Base-by-base conservation (phyloP, 352 stramenopile genomes). In the Aphanomyces euteiches region DNA sequence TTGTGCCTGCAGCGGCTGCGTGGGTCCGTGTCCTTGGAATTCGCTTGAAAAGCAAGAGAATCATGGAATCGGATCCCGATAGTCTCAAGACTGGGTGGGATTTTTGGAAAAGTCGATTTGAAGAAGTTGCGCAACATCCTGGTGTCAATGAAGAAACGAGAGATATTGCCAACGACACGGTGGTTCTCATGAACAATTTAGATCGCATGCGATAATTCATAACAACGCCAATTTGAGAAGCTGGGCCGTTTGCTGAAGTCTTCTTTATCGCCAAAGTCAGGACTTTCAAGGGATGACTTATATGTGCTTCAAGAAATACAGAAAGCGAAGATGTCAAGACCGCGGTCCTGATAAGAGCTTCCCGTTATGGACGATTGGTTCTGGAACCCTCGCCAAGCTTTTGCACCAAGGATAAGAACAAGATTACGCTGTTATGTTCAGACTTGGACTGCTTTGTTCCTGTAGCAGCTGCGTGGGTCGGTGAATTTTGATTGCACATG, bases 401-500 rank as follows among this genome's bases (percentile, higher is more conserved):
- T n/a, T 53, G 45, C n/a, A 53, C 45, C 13, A 53, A n/a, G 45
- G 45, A 15, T n/a, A 2, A 15, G 45, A 53, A 53, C 13, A 19
- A 53, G 45, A 15, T n/a, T n/a, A 53, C 45, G 45, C 1, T n/a
- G 45, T n/a, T 28, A 28, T n/a, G 28, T 15, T n/a, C n/a, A n/a
- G 45, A 53, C 45, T 53, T 53, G 45, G 45, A 53, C n/a, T n/a
- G 45, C 13, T n/a, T n/a, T 53, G 45, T 53, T n/a, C 45, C 45
- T n/a, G 45, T n/a, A 15, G 45, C 45, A n/a, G n/a, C n/a, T n/a
- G n/a, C n/a, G n/a, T n/a, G 45, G 45, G n/a, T n/a, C 45, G 1
- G 45, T n/a, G 13, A n/a, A 19, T 53, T 53, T 53, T 15, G n/a
- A 53, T n/a, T 53, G 1, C 45, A 19, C 45, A 1, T 53, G 45